Base-by-base conservation (phyloP, 202 grass and related monocot genomes). In the Musa balbisiana region DNA sequence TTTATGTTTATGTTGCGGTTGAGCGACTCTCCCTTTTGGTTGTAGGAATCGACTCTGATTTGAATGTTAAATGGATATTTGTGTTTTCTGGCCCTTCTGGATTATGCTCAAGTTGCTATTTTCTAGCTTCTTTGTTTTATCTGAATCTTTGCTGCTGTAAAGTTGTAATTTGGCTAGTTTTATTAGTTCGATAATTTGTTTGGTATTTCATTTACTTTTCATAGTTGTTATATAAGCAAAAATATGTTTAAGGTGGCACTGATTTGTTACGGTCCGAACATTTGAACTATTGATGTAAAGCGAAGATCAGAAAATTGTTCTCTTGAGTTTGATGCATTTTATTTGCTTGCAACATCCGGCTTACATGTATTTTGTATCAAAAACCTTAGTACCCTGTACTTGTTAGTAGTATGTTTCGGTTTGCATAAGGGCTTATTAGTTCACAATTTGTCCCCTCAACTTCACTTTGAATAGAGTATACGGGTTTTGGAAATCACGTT, bases 1-100 rank as follows among this genome's bases (percentile, higher is more conserved):
- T 43, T 49, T 11, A 62, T 71, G 29, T 50, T 69, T 80, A 72
- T 60, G 58, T 17, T 86, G 22, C 27, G 1, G 2, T 64, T 49
- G 43, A n/a, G 33, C 17, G 15, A 2, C 16, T n/a, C 5, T 17
- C 10, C 13, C 67, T 20, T 69, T 2, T 9, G 1, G 12, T 33
- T 69, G 1, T 50, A 33, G 27, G 33, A 70, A 12, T 17, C 9
- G 9, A 25, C 15, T 52, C 12, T 33, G 13, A 33, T 33, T 43
- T 67, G 1, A 25, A 8, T 67, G 43, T 70, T 70, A 11, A 19
- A 21, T 49, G 15, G 6, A 15, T n/a, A 17, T 21, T 19, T 17
- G 3, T 12, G 20, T 43, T 67, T 29, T 17, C 49, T 50, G n/a
- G 17, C 16, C 9, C 3, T 70, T 70, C 33, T 17, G 27, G 67